Base-by-base conservation (phyloP, 139 green algal genomes). In the Chlorella sorokiniana region DNA sequence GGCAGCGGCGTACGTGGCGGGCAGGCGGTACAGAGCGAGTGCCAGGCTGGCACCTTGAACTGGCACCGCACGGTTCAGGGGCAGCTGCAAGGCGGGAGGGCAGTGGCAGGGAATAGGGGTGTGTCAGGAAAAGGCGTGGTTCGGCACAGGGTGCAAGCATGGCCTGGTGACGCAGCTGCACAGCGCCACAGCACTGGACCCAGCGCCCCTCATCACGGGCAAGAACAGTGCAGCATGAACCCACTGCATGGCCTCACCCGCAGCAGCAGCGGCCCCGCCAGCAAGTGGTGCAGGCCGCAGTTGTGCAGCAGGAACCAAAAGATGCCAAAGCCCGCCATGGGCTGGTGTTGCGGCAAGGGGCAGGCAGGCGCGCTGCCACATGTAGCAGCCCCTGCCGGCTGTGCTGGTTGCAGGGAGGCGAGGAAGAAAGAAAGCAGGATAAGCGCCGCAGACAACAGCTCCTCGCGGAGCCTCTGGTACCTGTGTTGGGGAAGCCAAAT, bases 251-350 rank as follows among this genome's bases (percentile, higher is more conserved):
- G 40, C 68, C 73, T 79, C 25, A 79, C 73, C 73, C 73, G 52
- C 54, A 79, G 54, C 52, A 79, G 52, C 52, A 79, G 37, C 16
- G 73, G 73, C 10, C 52, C 51, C 25, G 41, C 20, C 25, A 68
- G 4, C 22, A 79, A 25, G 54, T 40, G 69, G 54, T 68, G 59
- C 38, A 79, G 51, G 35, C 73, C 59, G 54, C 73, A 79, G 22
- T 61, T 69, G 73, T 79, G 73, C 22, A 79, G 42, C 45, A 79
- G 18, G 31, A 79, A 79, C 37, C 73, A 68, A 37, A 44, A 22
- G 54, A 79, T 79, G 23, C 73, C 73, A 79, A 79, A 79, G 25
- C 73, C 73, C 0, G 38, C 73, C 71, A 78, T 27, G 33, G 3
- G 65, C 37, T 35, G 37, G 65, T 2, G 18, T 29, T 3, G 22